These are phyloP conservation scores for Penicillium sp. DNA, from an alignment of 2,329 filamentous ascomycete species.

Conservation along the genomic window DNA sequence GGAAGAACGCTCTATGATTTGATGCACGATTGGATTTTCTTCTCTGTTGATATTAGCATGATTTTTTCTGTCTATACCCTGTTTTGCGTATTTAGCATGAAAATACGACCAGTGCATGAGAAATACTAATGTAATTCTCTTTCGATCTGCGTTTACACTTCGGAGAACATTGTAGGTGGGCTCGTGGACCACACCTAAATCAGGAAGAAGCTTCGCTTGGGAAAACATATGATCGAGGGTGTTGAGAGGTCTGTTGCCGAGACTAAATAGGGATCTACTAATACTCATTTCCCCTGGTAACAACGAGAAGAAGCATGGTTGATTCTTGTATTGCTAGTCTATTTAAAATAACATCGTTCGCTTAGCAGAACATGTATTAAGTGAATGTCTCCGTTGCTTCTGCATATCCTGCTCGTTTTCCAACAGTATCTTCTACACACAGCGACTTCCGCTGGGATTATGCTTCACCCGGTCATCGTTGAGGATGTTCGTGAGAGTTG, in stretches of 20 bases:
- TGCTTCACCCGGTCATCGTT: slow-evolving; percentile 58
- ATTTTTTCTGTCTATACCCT: slow-evolving; percentile 21
- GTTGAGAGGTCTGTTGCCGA: not conserved
- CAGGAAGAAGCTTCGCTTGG: slow-evolving; percentile 14
- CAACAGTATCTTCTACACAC: slow-evolving; percentile 60
- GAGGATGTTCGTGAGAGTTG: slow-evolving; percentile 60
- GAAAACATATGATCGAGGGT: slow-evolving; percentile 14
- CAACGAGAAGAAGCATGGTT: not conserved
- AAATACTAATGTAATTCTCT: not conserved
- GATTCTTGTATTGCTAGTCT: not conserved
- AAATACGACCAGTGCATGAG: slow-evolving; percentile 2
- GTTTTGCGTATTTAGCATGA: slow-evolving; percentile 9
- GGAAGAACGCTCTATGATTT: slow-evolving; percentile 34
- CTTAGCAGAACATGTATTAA: not conserved
- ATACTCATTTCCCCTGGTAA: not conserved
- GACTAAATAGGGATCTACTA: not conserved
- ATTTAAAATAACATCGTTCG: not conserved
- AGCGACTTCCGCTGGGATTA: slow-evolving; percentile 55
- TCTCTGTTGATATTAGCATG: slow-evolving; percentile 13
- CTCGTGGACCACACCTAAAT: not conserved
- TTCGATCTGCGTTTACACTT: not conserved
- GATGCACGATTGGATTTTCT: slow-evolving; percentile 1
- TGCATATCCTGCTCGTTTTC: slow-evolving; percentile 59
- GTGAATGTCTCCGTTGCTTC: slow-evolving; percentile 7
- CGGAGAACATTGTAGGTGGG: not conserved